These are phyloP conservation scores for Oryza meridionalis DNA, from an alignment of 176 grass and related monocot genomes.

Conservation along the genomic window DNA sequence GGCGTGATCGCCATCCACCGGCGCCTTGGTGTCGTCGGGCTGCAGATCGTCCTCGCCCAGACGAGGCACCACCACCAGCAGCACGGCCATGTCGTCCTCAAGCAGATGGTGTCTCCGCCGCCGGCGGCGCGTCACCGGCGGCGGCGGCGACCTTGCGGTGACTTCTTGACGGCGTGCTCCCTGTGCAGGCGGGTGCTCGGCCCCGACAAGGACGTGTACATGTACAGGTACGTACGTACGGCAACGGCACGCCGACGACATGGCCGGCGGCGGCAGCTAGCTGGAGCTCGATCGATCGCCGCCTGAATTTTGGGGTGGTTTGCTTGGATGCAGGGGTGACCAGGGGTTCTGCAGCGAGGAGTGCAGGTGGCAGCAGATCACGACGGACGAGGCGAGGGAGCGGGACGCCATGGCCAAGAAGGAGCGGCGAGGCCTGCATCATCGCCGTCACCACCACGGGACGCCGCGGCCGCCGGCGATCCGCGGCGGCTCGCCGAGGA, in stretches of 20 bases:
- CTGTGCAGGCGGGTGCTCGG: conserved; percentile 66
- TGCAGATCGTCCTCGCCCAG: conserved; percentile 68
- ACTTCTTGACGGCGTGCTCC: conserved; percentile 56
- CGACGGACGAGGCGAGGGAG: conserved; percentile 52
- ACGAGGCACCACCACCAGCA: not conserved
- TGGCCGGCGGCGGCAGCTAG: too few species aligned
- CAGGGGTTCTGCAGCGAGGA: conserved; percentile 79
- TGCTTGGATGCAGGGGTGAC: conserved; percentile 52
- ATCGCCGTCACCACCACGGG: conserved; percentile 17
- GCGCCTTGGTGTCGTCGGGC: conserved; percentile 41
- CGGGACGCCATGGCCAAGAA: conserved; percentile 31
- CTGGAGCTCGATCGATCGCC: too few species aligned
- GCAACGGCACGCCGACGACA: not conserved
- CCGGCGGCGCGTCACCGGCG: not conserved
- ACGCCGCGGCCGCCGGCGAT: conserved; percentile 17
- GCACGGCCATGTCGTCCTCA: conserved; percentile 53
- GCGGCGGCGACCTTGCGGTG: too few species aligned
- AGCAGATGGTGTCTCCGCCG: conserved; percentile 44
- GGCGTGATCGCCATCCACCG: not conserved
- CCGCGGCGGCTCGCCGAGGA: conserved; percentile 17
- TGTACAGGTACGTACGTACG: conserved; percentile 63
- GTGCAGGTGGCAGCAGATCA: conserved; percentile 56
- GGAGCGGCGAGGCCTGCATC: conserved; percentile 22
- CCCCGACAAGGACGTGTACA: conserved; percentile 50
- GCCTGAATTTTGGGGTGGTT: not conserved